Conservation (phyloP, 169 alveolate genomes). For the Cryptosporidium viatorum region DNA sequence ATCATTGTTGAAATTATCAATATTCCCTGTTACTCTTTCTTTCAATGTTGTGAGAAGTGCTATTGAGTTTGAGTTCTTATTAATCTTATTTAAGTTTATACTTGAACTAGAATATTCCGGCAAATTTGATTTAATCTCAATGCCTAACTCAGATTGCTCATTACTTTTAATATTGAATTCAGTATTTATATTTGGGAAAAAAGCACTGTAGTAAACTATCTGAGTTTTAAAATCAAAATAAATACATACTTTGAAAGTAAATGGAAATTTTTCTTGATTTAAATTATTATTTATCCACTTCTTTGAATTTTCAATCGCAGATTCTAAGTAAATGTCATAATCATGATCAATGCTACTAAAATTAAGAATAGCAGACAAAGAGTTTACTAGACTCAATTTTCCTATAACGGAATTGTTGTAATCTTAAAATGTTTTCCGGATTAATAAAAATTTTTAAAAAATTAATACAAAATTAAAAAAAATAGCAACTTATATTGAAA, state of each 20-base stretch:
- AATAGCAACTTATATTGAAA: background rate
- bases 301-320: background rate
- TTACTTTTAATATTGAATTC: background rate
- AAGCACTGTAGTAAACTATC: conserved; percentile 28
- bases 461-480: background rate
- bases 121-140: background rate
- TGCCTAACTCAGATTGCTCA: background rate
- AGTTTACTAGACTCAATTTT: conserved; percentile 5
- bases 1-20: background rate
- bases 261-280: conserved; percentile 12
- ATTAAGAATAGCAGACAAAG: conserved; percentile 5
- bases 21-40: background rate
- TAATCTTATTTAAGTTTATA: background rate
- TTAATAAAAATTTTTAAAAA: background rate
- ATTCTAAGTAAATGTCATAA: background rate
- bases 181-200: background rate
- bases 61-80: background rate
- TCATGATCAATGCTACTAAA: background rate
- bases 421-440: background rate
- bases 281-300: background rate
- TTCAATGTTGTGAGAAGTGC: background rate
- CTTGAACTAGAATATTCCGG: background rate
- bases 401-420: conserved; percentile 24
- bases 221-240: conserved; percentile 54
- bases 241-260: conserved; percentile 9